Evolutionary conservation across 768 basidiomycete genomes (phyloP).

Genomic region (Kwoniella bestiolae): DNA sequence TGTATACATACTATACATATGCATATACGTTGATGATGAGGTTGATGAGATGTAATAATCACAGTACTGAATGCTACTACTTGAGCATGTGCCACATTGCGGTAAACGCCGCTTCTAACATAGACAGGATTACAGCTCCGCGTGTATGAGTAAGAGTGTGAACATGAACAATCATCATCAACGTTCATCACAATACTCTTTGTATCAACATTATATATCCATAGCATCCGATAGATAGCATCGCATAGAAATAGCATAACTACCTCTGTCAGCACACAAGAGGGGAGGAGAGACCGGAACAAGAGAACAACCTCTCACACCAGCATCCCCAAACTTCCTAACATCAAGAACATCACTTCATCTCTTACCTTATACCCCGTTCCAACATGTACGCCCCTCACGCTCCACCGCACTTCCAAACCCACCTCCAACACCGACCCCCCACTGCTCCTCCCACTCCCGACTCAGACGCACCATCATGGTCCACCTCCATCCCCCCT

Average conservation of each 20-base stretch:
- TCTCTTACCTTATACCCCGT: neutral
- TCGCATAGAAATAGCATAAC: too few relatives aligned
- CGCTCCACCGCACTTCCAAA: constrained; percentile 17
- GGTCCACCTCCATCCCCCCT: neutral
- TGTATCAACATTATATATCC: neutral
- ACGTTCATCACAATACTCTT: neutral
- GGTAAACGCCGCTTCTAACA: constrained; percentile 16
- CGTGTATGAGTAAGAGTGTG: neutral
- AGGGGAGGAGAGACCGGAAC: neutral
- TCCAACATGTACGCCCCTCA: constrained; percentile 16
- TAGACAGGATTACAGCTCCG: neutral
- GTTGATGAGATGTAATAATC: too few relatives aligned
- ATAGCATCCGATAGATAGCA: neutral
- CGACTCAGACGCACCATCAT: constrained; percentile 21
- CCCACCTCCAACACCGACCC: constrained; percentile 23
- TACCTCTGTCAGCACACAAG: neutral
- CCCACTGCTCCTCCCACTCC: constrained; percentile 35
- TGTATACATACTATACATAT: neutral
- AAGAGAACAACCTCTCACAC: too few relatives aligned
- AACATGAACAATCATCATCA: neutral
- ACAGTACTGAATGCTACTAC: neutral
- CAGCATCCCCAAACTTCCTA: too few relatives aligned
- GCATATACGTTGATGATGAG: neutral
- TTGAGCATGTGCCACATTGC: constrained; percentile 9
- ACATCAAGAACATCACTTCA: neutral